Percentiles rank a stretch among this genome's conserved stretches.
Evolutionary conservation across 345 rosid species (phyloP).

Genomic region (Angophora floribunda): DNA sequence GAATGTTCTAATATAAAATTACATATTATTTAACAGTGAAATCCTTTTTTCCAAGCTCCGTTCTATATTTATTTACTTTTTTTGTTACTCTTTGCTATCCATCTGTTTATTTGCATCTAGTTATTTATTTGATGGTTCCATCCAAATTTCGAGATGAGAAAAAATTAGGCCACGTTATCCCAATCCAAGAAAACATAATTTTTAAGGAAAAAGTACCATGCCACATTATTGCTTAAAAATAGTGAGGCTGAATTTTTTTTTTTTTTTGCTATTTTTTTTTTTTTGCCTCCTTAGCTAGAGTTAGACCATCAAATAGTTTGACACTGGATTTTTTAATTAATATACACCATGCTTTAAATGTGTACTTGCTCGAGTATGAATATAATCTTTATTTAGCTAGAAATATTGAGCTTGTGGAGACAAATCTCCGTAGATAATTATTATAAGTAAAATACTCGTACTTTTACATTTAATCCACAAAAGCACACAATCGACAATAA

Average conservation of each 20-base stretch:
- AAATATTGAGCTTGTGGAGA: neutral
- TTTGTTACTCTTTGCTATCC: too few species aligned
- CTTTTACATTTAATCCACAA: neutral
- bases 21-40: too few species aligned
- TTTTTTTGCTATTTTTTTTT: neutral
- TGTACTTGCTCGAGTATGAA: neutral
- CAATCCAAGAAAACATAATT: neutral
- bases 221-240: neutral
- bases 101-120: too few species aligned
- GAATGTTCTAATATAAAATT: too few species aligned
- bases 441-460: neutral
- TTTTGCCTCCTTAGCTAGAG: neutral
- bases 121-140: too few species aligned
- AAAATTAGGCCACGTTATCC: neutral
- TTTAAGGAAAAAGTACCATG: neutral
- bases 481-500: neutral
- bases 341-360: too few species aligned
- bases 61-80: too few species aligned
- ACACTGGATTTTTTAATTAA: too few species aligned
- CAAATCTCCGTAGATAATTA: neutral
- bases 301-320: neutral
- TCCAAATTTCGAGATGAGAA: too few species aligned
- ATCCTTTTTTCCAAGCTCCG: too few species aligned
- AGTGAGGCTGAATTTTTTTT: neutral
- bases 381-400: neutral